phyloP scores from a whole-genome alignment of 805 yeast genomes.

The Saccharomycopsis sp. region DNA sequence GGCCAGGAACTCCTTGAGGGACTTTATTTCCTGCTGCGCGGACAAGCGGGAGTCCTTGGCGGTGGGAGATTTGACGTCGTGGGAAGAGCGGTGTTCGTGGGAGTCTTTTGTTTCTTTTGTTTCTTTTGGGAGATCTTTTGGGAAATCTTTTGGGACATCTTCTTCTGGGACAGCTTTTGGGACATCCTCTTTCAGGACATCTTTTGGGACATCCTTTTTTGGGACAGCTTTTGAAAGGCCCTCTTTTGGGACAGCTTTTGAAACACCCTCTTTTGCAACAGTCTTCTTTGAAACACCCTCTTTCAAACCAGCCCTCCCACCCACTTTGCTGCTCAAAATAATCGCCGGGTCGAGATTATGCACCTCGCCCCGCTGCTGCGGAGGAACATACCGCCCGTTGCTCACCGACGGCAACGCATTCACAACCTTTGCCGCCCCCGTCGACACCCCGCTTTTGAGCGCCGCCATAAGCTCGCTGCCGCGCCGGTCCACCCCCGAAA shows the following conservation, averaged over 20 bases:
- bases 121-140: not conserved
- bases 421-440: not conserved
- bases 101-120: no score
- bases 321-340: conserved; percentile 39
- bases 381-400: conserved; percentile 46
- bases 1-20: conserved; percentile 71
- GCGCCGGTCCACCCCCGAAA: conserved; percentile 66
- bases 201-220: no score
- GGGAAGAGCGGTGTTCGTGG: no score
- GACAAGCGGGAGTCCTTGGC: conserved; percentile 32
- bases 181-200: no score
- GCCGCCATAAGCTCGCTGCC: conserved; percentile 45
- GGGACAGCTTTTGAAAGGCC: no score
- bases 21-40: conserved; percentile 58
- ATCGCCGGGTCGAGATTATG: conserved; percentile 57
- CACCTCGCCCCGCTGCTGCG: conserved; percentile 45
- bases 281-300: not conserved
- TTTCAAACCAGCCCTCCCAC: conserved; percentile 9
- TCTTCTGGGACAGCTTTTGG: no score
- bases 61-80: no score
- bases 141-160: no score
- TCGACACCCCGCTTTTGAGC: conserved; percentile 25
- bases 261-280: no score
- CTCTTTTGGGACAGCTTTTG: no score
- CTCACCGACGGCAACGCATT: conserved; percentile 14